Base-by-base conservation (phyloP, 1,139 yeast species). In the Magnusiomyces suaveolens region DNA sequence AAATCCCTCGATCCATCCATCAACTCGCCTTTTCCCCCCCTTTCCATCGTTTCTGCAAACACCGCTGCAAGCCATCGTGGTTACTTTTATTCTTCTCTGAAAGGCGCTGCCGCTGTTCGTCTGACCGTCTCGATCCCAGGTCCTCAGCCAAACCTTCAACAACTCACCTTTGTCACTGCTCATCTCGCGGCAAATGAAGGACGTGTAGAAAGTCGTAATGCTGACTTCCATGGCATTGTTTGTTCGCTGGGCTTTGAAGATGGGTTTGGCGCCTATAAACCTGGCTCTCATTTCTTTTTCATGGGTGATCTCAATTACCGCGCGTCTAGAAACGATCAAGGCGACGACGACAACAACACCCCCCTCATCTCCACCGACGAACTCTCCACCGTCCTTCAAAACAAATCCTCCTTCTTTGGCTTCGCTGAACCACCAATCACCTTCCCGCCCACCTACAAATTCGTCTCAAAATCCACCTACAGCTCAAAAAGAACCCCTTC, bases 221-320 rank as follows among this genome's bases (percentile, higher is more conserved):
- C 64, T 2, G 82, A 84, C 63, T 75, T 80, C 33, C 61, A 70
- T 43, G 69, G 70, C 2, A 67, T 87, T 3, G 75, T 82, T 63
- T 70, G 79, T 33, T 74, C 80, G 2, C 66, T 86, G 51, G 80
- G 77, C 57, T 82, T 83, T 67, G 78, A 76, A 4, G 88, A 82
- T 64, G 84, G 82, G 1, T 75, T 65, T 68, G 81, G 80, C 48
- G 73, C 77, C n/a, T 71, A 80, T 56, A 80, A 76, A 62, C 83
- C 82, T 0, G 65, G 70, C 0, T 64, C 76, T 4, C 95, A 86
- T 64, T 69, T 83, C 12, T 84, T 88, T 62, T 69, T 88, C 56
- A 70, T 87, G 75, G 97, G 97, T 0, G 97, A 89, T 67, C 72
- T 89, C 62, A 89, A 89, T 67, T 89, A 85, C 67, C 75, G 97